phyloP scores from a whole-genome alignment of 192 early-diverging fungal species.

The Glomus cerebriforme region DNA sequence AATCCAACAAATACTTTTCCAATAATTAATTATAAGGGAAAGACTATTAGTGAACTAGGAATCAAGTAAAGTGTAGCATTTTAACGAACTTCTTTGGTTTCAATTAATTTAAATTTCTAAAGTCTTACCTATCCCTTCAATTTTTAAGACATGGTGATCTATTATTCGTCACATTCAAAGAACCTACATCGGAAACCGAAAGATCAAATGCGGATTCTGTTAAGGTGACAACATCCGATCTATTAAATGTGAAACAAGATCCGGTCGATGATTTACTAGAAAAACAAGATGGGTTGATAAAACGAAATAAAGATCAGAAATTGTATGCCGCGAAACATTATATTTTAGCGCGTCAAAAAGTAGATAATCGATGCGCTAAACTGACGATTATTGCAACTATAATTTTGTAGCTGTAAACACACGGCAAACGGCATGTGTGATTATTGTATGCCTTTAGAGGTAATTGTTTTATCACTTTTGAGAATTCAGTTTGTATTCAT shows the following conservation, averaged over 20 bases:
- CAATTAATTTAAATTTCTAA: not conserved
- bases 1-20: slow-evolving; percentile 38
- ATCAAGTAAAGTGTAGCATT: slow-evolving; percentile 41
- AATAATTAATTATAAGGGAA: slow-evolving; percentile 36
- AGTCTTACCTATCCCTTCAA: not conserved
- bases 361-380: not conserved
- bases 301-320: slow-evolving; percentile 70
- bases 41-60: slow-evolving; percentile 39
- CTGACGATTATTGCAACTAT: not conserved
- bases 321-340: slow-evolving; percentile 58
- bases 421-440: slow-evolving; percentile 86
- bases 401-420: slow-evolving; percentile 71
- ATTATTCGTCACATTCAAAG: slow-evolving; percentile 48
- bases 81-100: not conserved
- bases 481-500: not conserved
- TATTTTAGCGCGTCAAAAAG: not conserved
- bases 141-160: slow-evolving; percentile 57
- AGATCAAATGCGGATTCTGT: not conserved
- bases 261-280: slow-evolving; percentile 80
- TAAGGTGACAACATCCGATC: not conserved
- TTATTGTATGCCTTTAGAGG: slow-evolving; percentile 88
- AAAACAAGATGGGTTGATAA: slow-evolving; percentile 81
- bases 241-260: slow-evolving; percentile 56
- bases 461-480: slow-evolving; percentile 28
- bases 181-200: slow-evolving; percentile 7